Conservation (phyloP, 2,329 filamentous ascomycete genomes). For the Xylariales sp. region DNA sequence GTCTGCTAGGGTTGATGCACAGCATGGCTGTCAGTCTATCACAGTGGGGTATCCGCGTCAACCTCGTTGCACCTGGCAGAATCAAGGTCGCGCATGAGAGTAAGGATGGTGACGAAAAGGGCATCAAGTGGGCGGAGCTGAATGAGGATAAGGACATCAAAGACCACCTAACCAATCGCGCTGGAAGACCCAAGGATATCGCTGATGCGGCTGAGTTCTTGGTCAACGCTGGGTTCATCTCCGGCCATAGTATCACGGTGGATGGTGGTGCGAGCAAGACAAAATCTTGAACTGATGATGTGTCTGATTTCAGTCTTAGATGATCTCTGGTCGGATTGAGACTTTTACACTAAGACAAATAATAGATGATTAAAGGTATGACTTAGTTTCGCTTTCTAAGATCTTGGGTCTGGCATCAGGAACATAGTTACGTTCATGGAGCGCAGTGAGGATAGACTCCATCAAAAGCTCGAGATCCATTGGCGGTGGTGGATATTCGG, state of each 20-base stretch:
- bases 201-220: conserved; percentile 36
- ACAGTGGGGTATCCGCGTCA: conserved; percentile 29
- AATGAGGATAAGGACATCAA: conserved; percentile 33
- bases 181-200: conserved; percentile 40
- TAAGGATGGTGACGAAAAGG: conserved; percentile 37
- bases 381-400: too few relatives aligned
- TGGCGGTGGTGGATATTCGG: too few relatives aligned
- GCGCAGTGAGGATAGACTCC: too few relatives aligned
- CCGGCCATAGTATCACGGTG: conserved; percentile 23
- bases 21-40: conserved; percentile 30
- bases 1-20: conserved; percentile 30
- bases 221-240: conserved; percentile 23
- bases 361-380: too few relatives aligned
- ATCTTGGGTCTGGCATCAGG: too few relatives aligned
- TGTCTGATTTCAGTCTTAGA: too few relatives aligned
- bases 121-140: conserved; percentile 28
- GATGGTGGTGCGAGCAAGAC: conserved; percentile 24
- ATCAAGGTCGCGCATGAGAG: conserved; percentile 43
- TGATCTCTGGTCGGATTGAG: too few relatives aligned
- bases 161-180: conserved; percentile 38
- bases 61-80: conserved; percentile 39
- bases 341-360: too few relatives aligned
- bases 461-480: too few relatives aligned
- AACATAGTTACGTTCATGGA: too few relatives aligned
- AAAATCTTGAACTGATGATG: too few relatives aligned